Conservation (phyloP, 1,284 basidiomycete genomes). For the Ustilago crameri region DNA sequence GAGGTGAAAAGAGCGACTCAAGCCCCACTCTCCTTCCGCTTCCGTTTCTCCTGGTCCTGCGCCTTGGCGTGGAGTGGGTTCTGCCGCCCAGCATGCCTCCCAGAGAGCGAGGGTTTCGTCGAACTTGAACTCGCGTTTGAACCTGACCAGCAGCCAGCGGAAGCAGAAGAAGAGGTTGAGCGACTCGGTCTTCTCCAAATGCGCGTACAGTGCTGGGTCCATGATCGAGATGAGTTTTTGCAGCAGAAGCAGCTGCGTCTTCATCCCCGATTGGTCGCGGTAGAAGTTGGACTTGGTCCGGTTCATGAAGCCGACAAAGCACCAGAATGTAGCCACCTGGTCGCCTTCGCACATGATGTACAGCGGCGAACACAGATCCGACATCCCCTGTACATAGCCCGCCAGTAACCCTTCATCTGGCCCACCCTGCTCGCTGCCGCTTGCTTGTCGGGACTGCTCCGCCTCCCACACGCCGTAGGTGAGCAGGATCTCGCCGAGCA, state of each 20-base stretch:
- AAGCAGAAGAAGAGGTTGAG: constrained; percentile 99
- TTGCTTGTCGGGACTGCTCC: constrained; percentile 1
- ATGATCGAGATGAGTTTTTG: constrained; percentile 90
- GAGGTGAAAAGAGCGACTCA: constrained; percentile 78
- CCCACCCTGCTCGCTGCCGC: not conserved
- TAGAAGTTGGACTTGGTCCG: constrained; percentile 95
- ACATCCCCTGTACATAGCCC: constrained; percentile 93
- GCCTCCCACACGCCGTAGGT: constrained; percentile 75
- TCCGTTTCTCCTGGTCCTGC: no score
- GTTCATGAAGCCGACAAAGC: constrained; percentile 92
- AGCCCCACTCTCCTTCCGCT: constrained; percentile 9
- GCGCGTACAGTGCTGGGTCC: constrained; percentile 78
- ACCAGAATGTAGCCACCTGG: constrained; percentile 92
- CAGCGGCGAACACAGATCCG: constrained; percentile 90
- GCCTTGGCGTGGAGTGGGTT: constrained; percentile 22
- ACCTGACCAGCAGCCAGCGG: constrained; percentile 73
- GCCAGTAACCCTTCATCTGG: constrained; percentile 12
- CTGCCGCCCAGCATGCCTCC: constrained; percentile 73
- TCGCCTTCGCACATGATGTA: constrained; percentile 91
- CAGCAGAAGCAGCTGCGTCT: constrained; percentile 85
- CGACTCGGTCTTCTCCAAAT: constrained; percentile 83
- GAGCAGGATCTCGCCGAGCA: constrained; percentile 81
- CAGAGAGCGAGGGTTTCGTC: constrained; percentile 87
- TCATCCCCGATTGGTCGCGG: constrained; percentile 98
- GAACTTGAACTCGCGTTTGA: constrained; percentile 86